phyloP scores from a whole-genome alignment of 192 early-diverging fungal genomes.

The Cladochytrium replicatum region DNA sequence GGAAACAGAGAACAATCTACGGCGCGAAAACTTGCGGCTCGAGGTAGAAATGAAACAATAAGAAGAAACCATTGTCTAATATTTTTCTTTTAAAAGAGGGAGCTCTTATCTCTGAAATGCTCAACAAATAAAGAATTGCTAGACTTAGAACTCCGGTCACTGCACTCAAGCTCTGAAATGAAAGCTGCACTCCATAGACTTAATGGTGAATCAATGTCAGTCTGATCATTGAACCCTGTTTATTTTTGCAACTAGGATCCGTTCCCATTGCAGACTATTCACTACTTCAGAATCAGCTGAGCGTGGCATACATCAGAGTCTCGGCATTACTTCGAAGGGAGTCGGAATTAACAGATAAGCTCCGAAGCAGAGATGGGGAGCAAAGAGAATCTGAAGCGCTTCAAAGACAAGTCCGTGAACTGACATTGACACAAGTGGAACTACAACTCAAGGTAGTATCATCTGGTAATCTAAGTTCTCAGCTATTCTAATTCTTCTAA shows the following conservation, averaged over 20 bases:
- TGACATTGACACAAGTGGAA: conserved; percentile 10
- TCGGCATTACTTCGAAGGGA: conserved; percentile 28
- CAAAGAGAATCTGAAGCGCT: background rate
- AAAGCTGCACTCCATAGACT: too few species aligned
- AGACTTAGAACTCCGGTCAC: too few species aligned
- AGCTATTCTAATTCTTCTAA: too few species aligned
- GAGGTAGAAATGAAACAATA: conserved; percentile 17
- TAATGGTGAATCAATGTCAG: too few species aligned
- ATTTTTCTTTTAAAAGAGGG: too few species aligned
- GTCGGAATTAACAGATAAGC: conserved; percentile 22
- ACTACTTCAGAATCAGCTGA: conserved; percentile 17
- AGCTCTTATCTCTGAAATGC: background rate
- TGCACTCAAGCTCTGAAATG: too few species aligned
- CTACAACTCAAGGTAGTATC: too few species aligned
- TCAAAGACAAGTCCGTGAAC: conserved; percentile 3
- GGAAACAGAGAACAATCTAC: conserved; percentile 18
- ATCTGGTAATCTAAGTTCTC: too few species aligned
- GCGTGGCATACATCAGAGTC: conserved; percentile 22
- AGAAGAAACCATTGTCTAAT: too few species aligned
- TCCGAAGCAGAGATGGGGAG: conserved; percentile 3
- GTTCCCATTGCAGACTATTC: conserved; percentile 21
- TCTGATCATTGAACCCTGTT: too few species aligned
- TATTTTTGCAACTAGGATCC: conserved; percentile 8
- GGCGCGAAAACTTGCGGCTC: conserved; percentile 25
- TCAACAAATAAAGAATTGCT: background rate